A percentile compares a stretch with the other conserved stretches of the same genome.
These are phyloP conservation scores for Scheffersomyces quercinus DNA, from an alignment of 1,139 yeast genomes.

Conservation along the genomic window DNA sequence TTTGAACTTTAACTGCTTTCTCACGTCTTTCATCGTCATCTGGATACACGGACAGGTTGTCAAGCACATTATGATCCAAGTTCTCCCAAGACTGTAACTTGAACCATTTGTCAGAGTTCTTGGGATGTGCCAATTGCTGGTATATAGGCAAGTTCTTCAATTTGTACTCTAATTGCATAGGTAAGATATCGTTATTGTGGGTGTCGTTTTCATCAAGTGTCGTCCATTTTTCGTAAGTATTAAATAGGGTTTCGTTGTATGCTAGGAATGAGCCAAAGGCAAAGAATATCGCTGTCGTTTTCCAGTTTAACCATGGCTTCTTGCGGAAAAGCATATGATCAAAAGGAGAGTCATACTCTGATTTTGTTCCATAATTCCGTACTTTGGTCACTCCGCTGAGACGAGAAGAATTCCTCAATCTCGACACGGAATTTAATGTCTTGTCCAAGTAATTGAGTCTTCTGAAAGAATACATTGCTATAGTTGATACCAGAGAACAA, in stretches of 20 bases:
- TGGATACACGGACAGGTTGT: slow-evolving; percentile 17
- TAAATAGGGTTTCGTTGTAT: slow-evolving; percentile 36
- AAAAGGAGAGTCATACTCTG: slow-evolving; percentile 37
- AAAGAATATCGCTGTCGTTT: slow-evolving; percentile 27
- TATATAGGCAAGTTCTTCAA: slow-evolving; percentile 56
- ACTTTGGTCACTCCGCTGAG: neutral
- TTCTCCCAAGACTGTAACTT: slow-evolving; percentile 62
- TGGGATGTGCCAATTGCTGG: slow-evolving; percentile 42
- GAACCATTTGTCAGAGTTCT: slow-evolving; percentile 42
- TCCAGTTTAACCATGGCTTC: slow-evolving; percentile 37
- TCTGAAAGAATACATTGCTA: too few relatives aligned
- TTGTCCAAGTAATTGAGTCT: too few relatives aligned
- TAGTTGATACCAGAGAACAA: too few relatives aligned
- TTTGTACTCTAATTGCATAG: slow-evolving; percentile 42
- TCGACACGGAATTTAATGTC: too few relatives aligned
- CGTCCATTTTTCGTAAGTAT: slow-evolving; percentile 33
- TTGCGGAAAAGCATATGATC: slow-evolving; percentile 29
- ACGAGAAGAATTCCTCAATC: too few relatives aligned
- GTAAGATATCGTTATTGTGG: slow-evolving; percentile 13
- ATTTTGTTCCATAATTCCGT: slow-evolving; percentile 26
- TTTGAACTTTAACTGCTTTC: slow-evolving; percentile 21
- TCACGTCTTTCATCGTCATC: slow-evolving; percentile 9
- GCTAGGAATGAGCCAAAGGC: slow-evolving; percentile 31
- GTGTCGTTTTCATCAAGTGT: slow-evolving; percentile 23
- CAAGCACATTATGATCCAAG: slow-evolving; percentile 46